These are phyloP conservation scores for Funneliformis mosseae DNA, from an alignment of 192 early-diverging fungal species.

Conservation along the genomic window DNA sequence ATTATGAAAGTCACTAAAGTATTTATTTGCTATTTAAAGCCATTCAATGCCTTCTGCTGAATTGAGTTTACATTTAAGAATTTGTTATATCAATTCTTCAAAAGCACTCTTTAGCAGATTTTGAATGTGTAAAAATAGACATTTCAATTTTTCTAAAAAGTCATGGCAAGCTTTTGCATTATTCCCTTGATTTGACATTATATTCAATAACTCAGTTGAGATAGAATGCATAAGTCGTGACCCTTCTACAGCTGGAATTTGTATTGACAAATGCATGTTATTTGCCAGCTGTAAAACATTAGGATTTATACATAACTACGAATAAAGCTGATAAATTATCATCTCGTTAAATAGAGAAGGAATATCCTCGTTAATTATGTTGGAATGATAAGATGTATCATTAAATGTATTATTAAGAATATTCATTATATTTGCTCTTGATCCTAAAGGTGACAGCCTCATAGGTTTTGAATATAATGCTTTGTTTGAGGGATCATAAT, in stretches of 20 bases:
- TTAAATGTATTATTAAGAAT: neutral
- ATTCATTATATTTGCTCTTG: neutral
- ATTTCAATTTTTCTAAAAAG: neutral
- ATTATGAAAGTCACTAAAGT: neutral
- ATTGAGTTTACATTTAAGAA: neutral
- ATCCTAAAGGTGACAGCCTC: neutral
- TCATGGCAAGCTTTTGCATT: neutral
- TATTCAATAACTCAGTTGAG: too few relatives aligned
- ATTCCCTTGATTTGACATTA: too few relatives aligned
- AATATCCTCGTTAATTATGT: neutral
- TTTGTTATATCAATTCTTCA: neutral
- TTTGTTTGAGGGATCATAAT: too few relatives aligned
- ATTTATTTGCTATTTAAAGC: neutral
- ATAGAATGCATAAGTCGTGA: neutral
- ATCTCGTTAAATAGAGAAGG: neutral
- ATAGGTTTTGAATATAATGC: too few relatives aligned
- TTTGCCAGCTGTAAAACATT: neutral
- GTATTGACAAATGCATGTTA: slow-evolving; percentile 1
- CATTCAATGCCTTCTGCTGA: neutral
- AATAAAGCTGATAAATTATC: neutral
- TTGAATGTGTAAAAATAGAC: neutral
- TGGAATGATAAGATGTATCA: neutral
- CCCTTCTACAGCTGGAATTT: neutral
- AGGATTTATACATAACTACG: neutral
- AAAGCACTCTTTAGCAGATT: neutral